These are phyloP conservation scores for Pseudevernia furfuracea DNA, from an alignment of 495 filamentous ascomycete genomes.

Conservation along the genomic window DNA sequence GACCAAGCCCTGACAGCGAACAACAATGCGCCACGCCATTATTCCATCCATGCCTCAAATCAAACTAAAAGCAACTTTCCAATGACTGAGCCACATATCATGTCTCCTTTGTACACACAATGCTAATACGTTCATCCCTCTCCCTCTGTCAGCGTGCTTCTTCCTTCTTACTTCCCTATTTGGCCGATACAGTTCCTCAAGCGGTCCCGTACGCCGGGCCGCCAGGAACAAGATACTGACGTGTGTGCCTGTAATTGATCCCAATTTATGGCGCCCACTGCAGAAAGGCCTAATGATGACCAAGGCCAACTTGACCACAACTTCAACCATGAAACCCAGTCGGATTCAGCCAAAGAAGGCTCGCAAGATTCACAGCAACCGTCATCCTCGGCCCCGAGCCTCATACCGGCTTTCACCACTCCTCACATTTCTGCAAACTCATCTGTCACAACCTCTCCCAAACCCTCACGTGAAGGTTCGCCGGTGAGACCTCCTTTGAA, in stretches of 20 bases:
- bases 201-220: not conserved
- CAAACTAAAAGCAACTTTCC: not conserved
- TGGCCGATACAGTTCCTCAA: not conserved
- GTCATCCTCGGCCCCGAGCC: constrained; percentile 12
- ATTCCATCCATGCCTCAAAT: not conserved
- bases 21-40: not conserved
- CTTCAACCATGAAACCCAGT: not conserved
- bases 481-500: constrained; percentile 38
- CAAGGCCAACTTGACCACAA: constrained; percentile 5
- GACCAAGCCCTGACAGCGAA: not conserved
- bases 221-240: not conserved
- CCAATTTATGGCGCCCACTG: constrained; percentile 16
- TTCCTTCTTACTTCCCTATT: not conserved
- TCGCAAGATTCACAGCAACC: constrained; percentile 12
- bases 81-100: constrained; percentile 8
- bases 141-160: not conserved
- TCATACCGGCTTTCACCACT: constrained; percentile 28
- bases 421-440: constrained; percentile 32
- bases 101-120: not conserved
- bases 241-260: constrained; percentile 6
- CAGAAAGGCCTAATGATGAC: constrained; percentile 18
- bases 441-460: constrained; percentile 38
- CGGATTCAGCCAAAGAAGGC: not conserved
- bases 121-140: not conserved
- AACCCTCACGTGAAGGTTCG: constrained; percentile 46